A percentile compares a stretch with the other conserved stretches of the same genome.
Evolutionary conservation across 2,329 filamentous ascomycete species (phyloP).

Genomic region (Sclerotinia glacialis): DNA sequence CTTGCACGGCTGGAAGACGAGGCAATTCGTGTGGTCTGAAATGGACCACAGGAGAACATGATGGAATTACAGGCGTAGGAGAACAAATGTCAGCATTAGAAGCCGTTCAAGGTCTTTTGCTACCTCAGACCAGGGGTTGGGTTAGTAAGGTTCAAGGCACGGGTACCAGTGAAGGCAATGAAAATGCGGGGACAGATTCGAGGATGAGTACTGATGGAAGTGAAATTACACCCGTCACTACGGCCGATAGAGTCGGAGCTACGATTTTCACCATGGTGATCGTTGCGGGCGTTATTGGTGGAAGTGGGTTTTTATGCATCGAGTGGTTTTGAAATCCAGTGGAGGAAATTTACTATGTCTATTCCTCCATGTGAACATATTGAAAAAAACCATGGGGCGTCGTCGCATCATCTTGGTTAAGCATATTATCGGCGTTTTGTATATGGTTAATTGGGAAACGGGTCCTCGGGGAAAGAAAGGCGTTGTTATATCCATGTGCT

Average conservation of each 20-base stretch:
- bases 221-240: conserved; percentile 36
- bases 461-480: background rate
- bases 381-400: background rate
- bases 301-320: conserved; percentile 52
- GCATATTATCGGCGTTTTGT: conserved; percentile 9
- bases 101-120: conserved; percentile 38
- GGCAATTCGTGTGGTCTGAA: conserved; percentile 63
- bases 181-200: conserved; percentile 27
- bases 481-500: background rate
- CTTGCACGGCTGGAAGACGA: conserved; percentile 58
- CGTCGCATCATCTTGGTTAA: background rate
- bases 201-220: conserved; percentile 9
- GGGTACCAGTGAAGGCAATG: conserved; percentile 51
- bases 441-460: background rate
- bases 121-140: conserved; percentile 38
- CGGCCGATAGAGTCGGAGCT: conserved; percentile 65
- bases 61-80: conserved; percentile 49
- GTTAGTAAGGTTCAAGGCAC: conserved; percentile 48
- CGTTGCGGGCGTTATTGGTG: conserved; percentile 53
- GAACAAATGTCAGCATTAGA: conserved; percentile 59
- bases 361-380: conserved; percentile 1
- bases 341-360: conserved; percentile 8
- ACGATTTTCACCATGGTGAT: conserved; percentile 58
- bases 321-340: conserved; percentile 17
- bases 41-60: conserved; percentile 50